These are phyloP conservation scores for Talaromyces piceae DNA, from an alignment of 2,329 filamentous ascomycete species.

Conservation along the genomic window DNA sequence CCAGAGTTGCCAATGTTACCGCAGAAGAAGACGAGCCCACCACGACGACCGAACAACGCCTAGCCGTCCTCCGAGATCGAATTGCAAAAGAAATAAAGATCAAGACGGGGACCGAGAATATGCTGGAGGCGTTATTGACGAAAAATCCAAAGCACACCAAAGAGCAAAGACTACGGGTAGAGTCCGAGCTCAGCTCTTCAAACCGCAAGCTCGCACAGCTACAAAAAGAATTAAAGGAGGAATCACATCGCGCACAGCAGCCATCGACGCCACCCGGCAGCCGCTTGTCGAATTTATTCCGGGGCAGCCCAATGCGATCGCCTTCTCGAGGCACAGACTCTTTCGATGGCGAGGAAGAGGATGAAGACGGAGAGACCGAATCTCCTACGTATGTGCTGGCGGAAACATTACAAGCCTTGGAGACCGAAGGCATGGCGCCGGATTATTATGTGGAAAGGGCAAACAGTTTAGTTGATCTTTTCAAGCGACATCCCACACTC, in stretches of 20 bases:
- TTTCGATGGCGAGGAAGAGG: slow-evolving; percentile 37
- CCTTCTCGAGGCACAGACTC: slow-evolving; percentile 36
- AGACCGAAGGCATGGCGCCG: slow-evolving; percentile 76
- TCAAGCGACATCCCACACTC: slow-evolving; percentile 82
- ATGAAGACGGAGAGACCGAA: slow-evolving; percentile 63
- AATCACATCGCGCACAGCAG: slow-evolving; percentile 52
- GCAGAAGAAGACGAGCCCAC: slow-evolving; percentile 55
- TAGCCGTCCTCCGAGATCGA: slow-evolving; percentile 69
- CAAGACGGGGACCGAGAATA: slow-evolving; percentile 93
- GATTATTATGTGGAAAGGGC: slow-evolving; percentile 94
- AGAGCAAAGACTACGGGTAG: slow-evolving; percentile 69
- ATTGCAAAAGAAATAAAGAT: slow-evolving; percentile 97
- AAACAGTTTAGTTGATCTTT: slow-evolving; percentile 91
- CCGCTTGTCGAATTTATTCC: slow-evolving; percentile 52
- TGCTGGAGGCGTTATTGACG: slow-evolving; percentile 85
- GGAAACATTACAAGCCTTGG: slow-evolving; percentile 83
- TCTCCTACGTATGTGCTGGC: slow-evolving; percentile 87
- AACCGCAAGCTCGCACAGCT: slow-evolving; percentile 62
- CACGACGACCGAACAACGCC: slow-evolving; percentile 62
- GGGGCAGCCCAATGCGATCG: slow-evolving; percentile 48
- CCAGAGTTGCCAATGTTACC: slow-evolving; percentile 33
- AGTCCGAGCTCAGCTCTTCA: slow-evolving; percentile 83
- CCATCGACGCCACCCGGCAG: slow-evolving; percentile 44
- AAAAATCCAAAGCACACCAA: slow-evolving; percentile 96
- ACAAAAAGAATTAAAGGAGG: slow-evolving; percentile 51